Percentiles rank a stretch among this genome's conserved stretches.
These are phyloP conservation scores for Escallonia rubra DNA, from an alignment of 129 eudicot species.

Conservation along the genomic window DNA sequence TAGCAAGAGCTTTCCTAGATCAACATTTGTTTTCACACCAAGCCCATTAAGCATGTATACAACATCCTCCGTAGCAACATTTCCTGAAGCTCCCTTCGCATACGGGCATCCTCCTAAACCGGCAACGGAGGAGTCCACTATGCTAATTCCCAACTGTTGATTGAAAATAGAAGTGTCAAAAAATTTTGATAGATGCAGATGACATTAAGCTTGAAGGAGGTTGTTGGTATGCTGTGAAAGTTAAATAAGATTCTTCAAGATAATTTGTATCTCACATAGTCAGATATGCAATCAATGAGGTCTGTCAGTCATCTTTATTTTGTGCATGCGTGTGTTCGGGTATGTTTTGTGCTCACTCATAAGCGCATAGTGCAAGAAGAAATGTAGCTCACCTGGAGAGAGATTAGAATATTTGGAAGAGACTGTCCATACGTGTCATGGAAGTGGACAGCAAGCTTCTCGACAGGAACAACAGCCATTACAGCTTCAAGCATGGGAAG, in stretches of 20 bases:
- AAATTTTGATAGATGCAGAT: not conserved
- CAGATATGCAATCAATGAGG: too few species aligned
- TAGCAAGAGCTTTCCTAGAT: conserved; percentile 58
- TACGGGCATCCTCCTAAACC: conserved; percentile 98
- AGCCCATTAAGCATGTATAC: conserved; percentile 95
- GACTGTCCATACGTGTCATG: conserved; percentile 99
- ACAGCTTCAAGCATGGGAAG: conserved; percentile 92
- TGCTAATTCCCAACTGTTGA: conserved; percentile 88
- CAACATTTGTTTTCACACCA: conserved; percentile 72
- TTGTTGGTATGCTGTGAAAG: too few species aligned
- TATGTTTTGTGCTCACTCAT: not conserved
- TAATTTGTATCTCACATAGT: too few species aligned
- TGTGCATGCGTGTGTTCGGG: too few species aligned
- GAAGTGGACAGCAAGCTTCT: conserved; percentile 94
- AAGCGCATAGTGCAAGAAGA: not conserved
- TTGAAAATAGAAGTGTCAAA: not conserved
- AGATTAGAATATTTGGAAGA: conserved; percentile 81
- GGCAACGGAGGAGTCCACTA: conserved; percentile 78
- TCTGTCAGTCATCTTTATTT: too few species aligned
- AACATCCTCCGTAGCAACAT: conserved; percentile 96
- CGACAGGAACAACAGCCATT: conserved; percentile 84
- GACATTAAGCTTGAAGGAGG: too few species aligned
- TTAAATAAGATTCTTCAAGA: too few species aligned
- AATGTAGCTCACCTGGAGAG: conserved; percentile 78
- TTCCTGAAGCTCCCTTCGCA: conserved; percentile 97